A percentile compares a stretch with the other conserved stretches of the same genome.
These are phyloP conservation scores for Dryas alaskensis DNA, from an alignment of 306 rosid genomes.

Conservation along the genomic window DNA sequence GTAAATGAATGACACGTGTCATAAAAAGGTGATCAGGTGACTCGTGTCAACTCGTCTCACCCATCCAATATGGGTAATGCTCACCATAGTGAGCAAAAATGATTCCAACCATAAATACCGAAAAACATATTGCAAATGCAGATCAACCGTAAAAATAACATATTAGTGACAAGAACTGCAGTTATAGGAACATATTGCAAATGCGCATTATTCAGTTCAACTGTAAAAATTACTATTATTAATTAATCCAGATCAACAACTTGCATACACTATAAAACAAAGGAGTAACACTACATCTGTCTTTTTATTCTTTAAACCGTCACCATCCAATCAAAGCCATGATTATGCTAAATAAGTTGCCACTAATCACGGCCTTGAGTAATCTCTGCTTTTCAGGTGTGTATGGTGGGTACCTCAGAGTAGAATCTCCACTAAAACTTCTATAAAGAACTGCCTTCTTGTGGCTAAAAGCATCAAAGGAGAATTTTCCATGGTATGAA, in stretches of 20 bases:
- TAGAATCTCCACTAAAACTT: slow-evolving; percentile 55
- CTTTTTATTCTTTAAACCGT: neutral
- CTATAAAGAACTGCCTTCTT: slow-evolving; percentile 72
- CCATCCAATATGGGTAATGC: too few species aligned
- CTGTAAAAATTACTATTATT: neutral
- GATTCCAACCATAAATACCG: too few species aligned
- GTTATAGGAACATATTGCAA: neutral
- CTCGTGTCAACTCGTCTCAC: too few species aligned
- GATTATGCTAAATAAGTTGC: slow-evolving; percentile 42
- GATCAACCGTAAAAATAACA: too few species aligned
- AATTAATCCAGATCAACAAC: neutral
- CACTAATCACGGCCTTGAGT: slow-evolving; percentile 51
- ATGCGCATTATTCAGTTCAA: too few species aligned
- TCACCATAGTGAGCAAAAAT: too few species aligned
- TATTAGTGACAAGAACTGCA: neutral
- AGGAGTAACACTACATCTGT: neutral
- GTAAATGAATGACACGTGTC: too few species aligned
- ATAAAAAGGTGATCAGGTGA: too few species aligned
- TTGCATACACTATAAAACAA: neutral
- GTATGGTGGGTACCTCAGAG: slow-evolving; percentile 70
- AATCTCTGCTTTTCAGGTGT: slow-evolving; percentile 55
- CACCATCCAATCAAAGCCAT: slow-evolving; percentile 44
- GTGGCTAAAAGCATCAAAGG: slow-evolving; percentile 79
- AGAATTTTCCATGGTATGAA: slow-evolving; percentile 72
- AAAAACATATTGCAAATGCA: too few species aligned